These are phyloP conservation scores for Cytidiella melzeri DNA, from an alignment of 768 basidiomycete genomes.

Conservation along the genomic window DNA sequence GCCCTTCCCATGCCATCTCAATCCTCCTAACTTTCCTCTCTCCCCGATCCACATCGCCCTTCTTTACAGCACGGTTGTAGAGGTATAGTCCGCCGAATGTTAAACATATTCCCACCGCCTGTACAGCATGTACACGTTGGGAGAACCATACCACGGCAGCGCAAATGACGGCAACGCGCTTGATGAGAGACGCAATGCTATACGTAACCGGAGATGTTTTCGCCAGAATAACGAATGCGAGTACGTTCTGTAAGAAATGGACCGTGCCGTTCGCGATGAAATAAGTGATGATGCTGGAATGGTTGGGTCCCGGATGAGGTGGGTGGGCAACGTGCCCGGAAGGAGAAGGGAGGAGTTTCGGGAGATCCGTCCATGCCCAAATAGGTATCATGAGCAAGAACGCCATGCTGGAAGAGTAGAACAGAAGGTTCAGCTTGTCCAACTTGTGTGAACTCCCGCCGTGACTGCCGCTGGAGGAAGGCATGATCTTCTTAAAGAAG, in stretches of 20 bases:
- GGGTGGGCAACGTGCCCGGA: conserved; percentile 41
- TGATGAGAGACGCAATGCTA: conserved; percentile 95
- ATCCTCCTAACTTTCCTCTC: conserved; percentile 83
- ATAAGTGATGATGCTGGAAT: conserved; percentile 58
- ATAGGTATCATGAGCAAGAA: conserved; percentile 95
- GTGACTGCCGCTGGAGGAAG: conserved; percentile 38
- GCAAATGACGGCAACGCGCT: conserved; percentile 97
- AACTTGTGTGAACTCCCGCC: conserved; percentile 61
- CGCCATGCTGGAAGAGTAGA: conserved; percentile 92
- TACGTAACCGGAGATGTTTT: conserved; percentile 98
- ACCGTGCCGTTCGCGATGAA: conserved; percentile 93
- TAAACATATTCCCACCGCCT: conserved; percentile 83
- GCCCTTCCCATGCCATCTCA: conserved; percentile 61
- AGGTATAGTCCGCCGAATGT: conserved; percentile 90
- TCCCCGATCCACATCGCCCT: conserved; percentile 86
- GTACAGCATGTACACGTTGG: conserved; percentile 76
- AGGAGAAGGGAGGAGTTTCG: conserved; percentile 47
- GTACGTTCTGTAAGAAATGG: conserved; percentile 95
- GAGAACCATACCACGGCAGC: conserved; percentile 97
- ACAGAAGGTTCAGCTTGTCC: conserved; percentile 93
- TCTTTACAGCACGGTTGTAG: conserved; percentile 80
- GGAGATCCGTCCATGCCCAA: conserved; percentile 87
- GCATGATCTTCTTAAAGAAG: conserved; percentile 98
- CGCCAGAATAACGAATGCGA: conserved; percentile 94
- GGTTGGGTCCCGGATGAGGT: conserved; percentile 27